A percentile compares a stretch with the other conserved stretches of the same genome.
Conservation (phyloP, 192 early-diverging fungal genomes). For the Allomyces arbusculus region DNA sequence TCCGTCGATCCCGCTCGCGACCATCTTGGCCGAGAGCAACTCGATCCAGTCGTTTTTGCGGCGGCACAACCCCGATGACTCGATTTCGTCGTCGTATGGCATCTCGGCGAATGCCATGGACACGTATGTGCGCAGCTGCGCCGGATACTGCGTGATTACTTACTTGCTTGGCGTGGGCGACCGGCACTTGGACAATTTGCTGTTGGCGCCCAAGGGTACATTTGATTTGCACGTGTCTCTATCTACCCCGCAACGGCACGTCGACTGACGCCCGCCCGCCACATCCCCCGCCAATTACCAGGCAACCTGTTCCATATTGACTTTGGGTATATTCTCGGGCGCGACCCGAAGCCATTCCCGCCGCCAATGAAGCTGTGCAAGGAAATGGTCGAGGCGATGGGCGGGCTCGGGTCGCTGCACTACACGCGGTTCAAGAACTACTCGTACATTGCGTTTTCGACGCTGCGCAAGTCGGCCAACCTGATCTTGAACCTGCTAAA, state of each 20-base stretch:
- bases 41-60: constrained; percentile 65
- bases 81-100: constrained; percentile 32
- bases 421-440: constrained; percentile 84
- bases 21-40: constrained; percentile 68
- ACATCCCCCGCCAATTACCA: constrained; percentile 5
- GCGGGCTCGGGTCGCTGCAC: constrained; percentile 64
- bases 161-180: constrained; percentile 96
- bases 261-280: not conserved
- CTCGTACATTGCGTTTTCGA: constrained; percentile 89
- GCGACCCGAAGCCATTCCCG: constrained; percentile 99
- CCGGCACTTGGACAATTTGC: constrained; percentile 89
- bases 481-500: constrained; percentile 93
- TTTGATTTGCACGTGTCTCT: not conserved
- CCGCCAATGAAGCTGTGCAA: constrained; percentile 99
- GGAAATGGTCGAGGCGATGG: constrained; percentile 99
- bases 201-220: constrained; percentile 65
- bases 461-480: constrained; percentile 78
- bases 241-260: not conserved
- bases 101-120: constrained; percentile 67
- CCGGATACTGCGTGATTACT: constrained; percentile 97
- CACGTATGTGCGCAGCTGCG: constrained; percentile 86
- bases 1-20: constrained; percentile 66
- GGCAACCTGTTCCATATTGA: constrained; percentile 92
- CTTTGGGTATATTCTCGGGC: constrained; percentile 94
- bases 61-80: constrained; percentile 44